Evolutionary conservation across 2,329 filamentous ascomycete species (phyloP), one percentile per base, ranked within the genome.

Genomic region (Fusarium pseudograminearum): DNA sequence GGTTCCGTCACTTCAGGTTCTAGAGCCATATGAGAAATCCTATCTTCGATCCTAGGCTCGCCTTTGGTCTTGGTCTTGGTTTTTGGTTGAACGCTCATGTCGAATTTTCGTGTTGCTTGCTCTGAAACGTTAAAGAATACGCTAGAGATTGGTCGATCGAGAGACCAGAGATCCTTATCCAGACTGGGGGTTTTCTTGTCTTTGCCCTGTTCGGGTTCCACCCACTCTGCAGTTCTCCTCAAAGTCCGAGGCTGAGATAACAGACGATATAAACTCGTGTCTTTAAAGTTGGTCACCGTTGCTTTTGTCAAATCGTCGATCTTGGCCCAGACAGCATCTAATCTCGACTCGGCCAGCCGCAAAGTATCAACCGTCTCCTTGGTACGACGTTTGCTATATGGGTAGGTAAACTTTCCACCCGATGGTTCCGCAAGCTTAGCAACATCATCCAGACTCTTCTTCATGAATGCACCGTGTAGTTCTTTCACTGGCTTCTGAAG

Each of bases 311-410:
- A 2, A 1, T 38, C 11, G 15, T 59, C 51, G 3, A 59, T n/a
- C 26, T 41, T 45, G 14, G 31, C 14, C 57, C 41, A 57, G 9
- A 57, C 6, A 1, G 44, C 10, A 1, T 59, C 57, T 5, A 57
- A 4, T 4, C 57, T 57, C 4, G 51, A 40, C 3, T 59, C 51
- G 10, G 51, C 51, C 4, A 24, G 20, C 22, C 51, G 20, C 22
- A 54, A 42, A 10, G 33, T 12, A 2, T 57, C 18, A 1, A 46
- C 51, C 1, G 51, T 59, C 16, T 40, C 51, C 9, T 14, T 57
- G 2, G 33, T 59, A 14, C 57, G 57, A 4, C 51, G 31, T 18
- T 56, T 59, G 14, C 26, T 5, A 16, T 46, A 59, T 3, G 51
- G 50, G 6, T 59, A 59, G 5, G 51, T 22, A 0, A 59, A 57